Base-by-base conservation (phyloP, 805 yeast species). In the Schwanniomyces polymorphus region DNA sequence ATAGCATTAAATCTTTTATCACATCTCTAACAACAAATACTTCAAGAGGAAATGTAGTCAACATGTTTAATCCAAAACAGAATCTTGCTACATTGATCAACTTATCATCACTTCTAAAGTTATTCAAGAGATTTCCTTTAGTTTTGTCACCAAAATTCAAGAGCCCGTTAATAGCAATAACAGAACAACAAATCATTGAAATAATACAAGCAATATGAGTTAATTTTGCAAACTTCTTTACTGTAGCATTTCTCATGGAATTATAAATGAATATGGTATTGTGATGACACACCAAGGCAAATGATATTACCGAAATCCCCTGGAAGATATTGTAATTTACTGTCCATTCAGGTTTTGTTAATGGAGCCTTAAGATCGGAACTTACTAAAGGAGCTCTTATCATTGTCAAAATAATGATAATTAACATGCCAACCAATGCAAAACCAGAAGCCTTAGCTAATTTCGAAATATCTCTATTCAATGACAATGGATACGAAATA, bases 201-300 rank as follows among this genome's bases (percentile, higher is more conserved):
- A 91, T 81, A 7, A 81, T 75, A 44, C 96, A 89, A 9, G 95
- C 86, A 52, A 87, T 78, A 63, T 92, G 98, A 1, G 97, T 91
- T 23, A 91, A 78, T 35, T 68, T 74, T 38, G 88, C 77, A 61
- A 91, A 91, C 51, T 91, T 75, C 51, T 82, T 84, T 54, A 90
- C 61, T 3, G 96, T 83, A 5, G 96, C 92, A 17, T 79, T 80
- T 53, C 78, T 79, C 59, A 92, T 76, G 0, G 97, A 89, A 60
- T 88, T 89, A 70, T 85, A 91, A 38, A 91, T 92, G 59, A 91
- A 86, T 26, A 92, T 81, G 0, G 97, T 90, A 63, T 91, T 91
- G 64, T 91, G 98, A 61, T 91, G 98, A 61, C 98, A 91, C 3
- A 91, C 97, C 54, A 92, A 77, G 1, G 98, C 98, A 70, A 91